Evolutionary conservation across 108 stramenopile species (phyloP), one percentile per base, ranked within the genome.

Genomic region (Pseudonitzschia pungens): DNA sequence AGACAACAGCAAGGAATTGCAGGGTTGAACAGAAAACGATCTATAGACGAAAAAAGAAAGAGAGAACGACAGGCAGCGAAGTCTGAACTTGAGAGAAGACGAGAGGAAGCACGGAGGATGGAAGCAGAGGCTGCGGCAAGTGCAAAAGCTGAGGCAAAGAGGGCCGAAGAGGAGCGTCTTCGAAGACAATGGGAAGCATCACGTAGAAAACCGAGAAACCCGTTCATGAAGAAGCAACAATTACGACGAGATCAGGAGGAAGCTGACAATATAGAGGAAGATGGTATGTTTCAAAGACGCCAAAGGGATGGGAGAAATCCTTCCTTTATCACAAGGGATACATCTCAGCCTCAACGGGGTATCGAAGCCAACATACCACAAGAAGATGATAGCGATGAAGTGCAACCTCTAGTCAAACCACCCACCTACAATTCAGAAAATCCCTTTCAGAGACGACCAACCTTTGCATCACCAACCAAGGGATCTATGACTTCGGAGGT

Each of bases 151-250:
- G 27, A 58, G 26, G 57, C 57, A 15, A 58, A 58, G 15, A 58
- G 28, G 57, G 57, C 29, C 14, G 64, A 65, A 65, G 33, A 65
- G 64, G 64, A 65, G 5, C 31, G 64, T 40, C 64, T 65, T 65
- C 64, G 64, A 40, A 33, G n/a, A 43, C 28, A 65, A 41, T 44
- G 64, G 42, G 28, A 65, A 42, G 60, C 22, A 32, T 22, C 60
- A 28, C 29, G 32, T 28, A 24, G 11, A 24, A 28, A 20, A 15
- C 9, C 22, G 10, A 54, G 53, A 54, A 54, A 54, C 22, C 22
- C 53, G 8, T 6, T 54, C 12, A 7, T 24, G 24, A 26, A 58
- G 28, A 15, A 58, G 57, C 28, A 58, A 31, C 21, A 1, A 58
- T 58, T 58, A 26, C 57, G 26, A 58, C n/a, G 29, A 58, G 28